Base-by-base conservation (phyloP, 805 yeast genomes). In the Dipodascus geniculatus region DNA sequence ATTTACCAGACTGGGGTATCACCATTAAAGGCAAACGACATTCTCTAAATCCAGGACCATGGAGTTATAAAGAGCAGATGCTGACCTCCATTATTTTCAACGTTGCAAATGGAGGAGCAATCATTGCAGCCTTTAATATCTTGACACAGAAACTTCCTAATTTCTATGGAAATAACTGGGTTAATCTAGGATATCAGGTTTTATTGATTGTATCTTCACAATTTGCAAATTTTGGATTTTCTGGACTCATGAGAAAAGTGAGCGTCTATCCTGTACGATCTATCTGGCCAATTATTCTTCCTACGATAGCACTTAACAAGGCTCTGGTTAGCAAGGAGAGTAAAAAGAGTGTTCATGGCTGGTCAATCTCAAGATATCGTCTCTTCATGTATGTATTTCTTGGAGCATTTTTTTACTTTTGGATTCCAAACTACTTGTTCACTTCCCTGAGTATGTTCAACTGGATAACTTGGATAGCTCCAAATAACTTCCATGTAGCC, bases 61-160 rank as follows among this genome's bases (percentile, higher is more conserved):
- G 85, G 83, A 68, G 73, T 24, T 71, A 65, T 56, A 82, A 82
- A 61, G 87, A 83, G 61, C 87, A 82, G 64, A 79, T 81, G 81
- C 72, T 83, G 55, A 71, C 83, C 1, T 78, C 87, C 1, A 53
- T 68, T 19, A 59, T 64, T 24, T 62, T 63, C 57, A 56, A 60
- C 14, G 65, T 62, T 2, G 50, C 65, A 1, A 57, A 57, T 3
- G 62, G 65, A 2, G 53, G 58, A 6, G 64, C 68, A 2, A 65
- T 63, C 50, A 55, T 65, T 38, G 44, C 44, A 38, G 14, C 44
- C 54, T 55, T 54, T 31, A 58, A 59, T 54, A 54, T 62, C 44
- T 23, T 57, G 16, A 61, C 59, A 16, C 66, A 62, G 60, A 65
- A 52, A 68, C 67, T 54, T 60, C 71, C 47, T 60, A 62, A 35